phyloP scores from a whole-genome alignment of 192 early-diverging fungal genomes.

The Umbelopsis isabellina region DNA sequence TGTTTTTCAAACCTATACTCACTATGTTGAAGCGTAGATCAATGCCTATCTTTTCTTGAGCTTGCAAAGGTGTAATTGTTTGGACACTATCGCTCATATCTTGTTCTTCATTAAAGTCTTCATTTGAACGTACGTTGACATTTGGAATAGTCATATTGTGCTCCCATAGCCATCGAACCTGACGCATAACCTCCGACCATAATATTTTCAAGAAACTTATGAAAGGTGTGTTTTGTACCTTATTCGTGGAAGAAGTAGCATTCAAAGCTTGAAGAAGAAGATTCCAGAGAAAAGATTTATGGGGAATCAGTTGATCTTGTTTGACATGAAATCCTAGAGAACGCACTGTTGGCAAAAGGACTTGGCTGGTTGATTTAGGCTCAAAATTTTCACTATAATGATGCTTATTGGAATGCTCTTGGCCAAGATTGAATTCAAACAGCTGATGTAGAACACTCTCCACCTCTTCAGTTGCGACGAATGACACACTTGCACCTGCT shows the following conservation, averaged over 20 bases:
- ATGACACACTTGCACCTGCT: slow-evolving; percentile 7
- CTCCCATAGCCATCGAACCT: slow-evolving; percentile 68
- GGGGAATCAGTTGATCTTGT: slow-evolving; percentile 48
- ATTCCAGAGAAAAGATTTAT: slow-evolving; percentile 59
- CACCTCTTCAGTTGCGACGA: slow-evolving; percentile 41
- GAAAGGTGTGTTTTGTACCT: slow-evolving; percentile 46
- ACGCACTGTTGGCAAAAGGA: neutral
- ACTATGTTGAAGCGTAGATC: slow-evolving; percentile 68
- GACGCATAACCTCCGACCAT: slow-evolving; percentile 66
- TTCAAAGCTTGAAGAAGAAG: slow-evolving; percentile 49
- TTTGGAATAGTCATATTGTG: slow-evolving; percentile 55
- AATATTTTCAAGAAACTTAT: slow-evolving; percentile 71
- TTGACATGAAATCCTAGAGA: slow-evolving; percentile 47
- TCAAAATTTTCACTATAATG: neutral
- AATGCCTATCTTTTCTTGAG: slow-evolving; percentile 46
- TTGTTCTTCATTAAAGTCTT: neutral
- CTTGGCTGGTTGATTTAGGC: neutral
- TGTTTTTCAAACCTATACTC: neutral
- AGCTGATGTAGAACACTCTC: slow-evolving; percentile 48
- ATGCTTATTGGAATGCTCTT: slow-evolving; percentile 13
- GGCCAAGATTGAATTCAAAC: slow-evolving; percentile 32
- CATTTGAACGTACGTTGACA: slow-evolving; percentile 39
- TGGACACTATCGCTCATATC: slow-evolving; percentile 19
- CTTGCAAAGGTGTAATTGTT: slow-evolving; percentile 13
- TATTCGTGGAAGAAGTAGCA: neutral